Evolutionary conservation across 345 rosid genomes (phyloP).

Genomic region (Raphanus raphanistrum): DNA sequence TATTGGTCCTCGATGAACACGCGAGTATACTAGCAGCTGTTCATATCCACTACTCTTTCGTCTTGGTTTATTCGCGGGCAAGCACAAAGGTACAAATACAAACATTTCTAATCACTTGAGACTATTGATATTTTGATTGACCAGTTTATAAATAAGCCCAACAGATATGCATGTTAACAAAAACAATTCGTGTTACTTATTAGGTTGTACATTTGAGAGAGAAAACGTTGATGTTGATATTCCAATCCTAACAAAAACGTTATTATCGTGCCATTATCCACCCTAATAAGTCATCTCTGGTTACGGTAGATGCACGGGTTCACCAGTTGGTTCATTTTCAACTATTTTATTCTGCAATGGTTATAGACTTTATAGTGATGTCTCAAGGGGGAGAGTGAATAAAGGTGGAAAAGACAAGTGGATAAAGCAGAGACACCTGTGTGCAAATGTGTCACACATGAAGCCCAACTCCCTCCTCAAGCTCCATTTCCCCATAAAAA

Average conservation of each 20-base stretch:
- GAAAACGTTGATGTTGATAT: neutral
- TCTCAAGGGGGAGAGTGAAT: conserved; percentile 5
- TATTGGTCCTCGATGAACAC: neutral
- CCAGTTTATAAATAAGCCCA: neutral
- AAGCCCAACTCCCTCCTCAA: neutral
- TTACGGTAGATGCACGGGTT: neutral
- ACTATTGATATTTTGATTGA: neutral
- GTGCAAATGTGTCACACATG: conserved; percentile 41
- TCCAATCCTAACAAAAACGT: neutral
- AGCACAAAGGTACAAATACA: neutral
- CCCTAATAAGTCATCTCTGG: neutral
- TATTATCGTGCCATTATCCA: neutral
- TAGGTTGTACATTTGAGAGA: neutral
- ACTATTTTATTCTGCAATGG: neutral
- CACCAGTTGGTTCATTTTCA: neutral
- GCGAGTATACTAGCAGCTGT: neutral
- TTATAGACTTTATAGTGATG: neutral
- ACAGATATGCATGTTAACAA: neutral
- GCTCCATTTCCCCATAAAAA: conserved; percentile 10
- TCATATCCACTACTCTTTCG: neutral
- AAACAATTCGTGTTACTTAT: neutral
- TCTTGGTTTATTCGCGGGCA: neutral
- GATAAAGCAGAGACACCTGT: conserved; percentile 15
- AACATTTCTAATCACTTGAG: neutral
- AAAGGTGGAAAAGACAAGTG: conserved; percentile 27